Conservation (phyloP, 495 filamentous ascomycete species). For the Penicillium malachiteum region DNA sequence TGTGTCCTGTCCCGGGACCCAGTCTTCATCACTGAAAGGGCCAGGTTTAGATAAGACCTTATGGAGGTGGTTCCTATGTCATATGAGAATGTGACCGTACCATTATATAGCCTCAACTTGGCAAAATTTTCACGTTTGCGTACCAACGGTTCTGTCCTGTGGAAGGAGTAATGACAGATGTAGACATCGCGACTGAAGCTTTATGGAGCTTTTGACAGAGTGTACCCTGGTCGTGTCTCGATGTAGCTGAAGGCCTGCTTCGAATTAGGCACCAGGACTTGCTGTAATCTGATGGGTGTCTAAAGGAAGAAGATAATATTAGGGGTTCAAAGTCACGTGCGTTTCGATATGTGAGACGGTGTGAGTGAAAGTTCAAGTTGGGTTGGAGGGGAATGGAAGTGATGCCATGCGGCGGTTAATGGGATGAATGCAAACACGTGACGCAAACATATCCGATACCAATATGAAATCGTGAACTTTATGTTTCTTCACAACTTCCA, state of each 20-base stretch:
- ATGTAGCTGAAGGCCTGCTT: neutral
- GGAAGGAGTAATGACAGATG: slow-evolving; percentile 2
- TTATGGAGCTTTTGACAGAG: neutral
- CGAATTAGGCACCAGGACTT: neutral
- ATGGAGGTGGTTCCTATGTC: slow-evolving; percentile 73
- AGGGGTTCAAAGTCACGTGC: neutral
- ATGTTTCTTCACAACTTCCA: slow-evolving; percentile 2
- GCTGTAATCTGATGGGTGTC: neutral
- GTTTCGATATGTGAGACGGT: neutral
- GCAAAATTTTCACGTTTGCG: neutral
- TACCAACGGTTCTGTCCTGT: slow-evolving; percentile 12
- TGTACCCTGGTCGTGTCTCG: neutral
- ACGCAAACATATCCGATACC: slow-evolving; percentile 22
- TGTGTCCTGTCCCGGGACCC: slow-evolving; percentile 59
- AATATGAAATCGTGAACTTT: slow-evolving; percentile 8
- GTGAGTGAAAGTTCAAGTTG: neutral
- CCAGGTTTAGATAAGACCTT: slow-evolving; percentile 71
- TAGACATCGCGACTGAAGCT: slow-evolving; percentile 11
- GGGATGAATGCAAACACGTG: slow-evolving; percentile 28
- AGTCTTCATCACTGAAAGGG: slow-evolving; percentile 74
- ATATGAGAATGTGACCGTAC: slow-evolving; percentile 3
- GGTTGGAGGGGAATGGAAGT: slow-evolving; percentile 15
- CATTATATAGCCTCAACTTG: neutral
- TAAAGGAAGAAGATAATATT: neutral
- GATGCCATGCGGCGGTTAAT: slow-evolving; percentile 15